Conservation (phyloP, 2,329 filamentous ascomycete genomes). For the Exophiala viscosa region DNA sequence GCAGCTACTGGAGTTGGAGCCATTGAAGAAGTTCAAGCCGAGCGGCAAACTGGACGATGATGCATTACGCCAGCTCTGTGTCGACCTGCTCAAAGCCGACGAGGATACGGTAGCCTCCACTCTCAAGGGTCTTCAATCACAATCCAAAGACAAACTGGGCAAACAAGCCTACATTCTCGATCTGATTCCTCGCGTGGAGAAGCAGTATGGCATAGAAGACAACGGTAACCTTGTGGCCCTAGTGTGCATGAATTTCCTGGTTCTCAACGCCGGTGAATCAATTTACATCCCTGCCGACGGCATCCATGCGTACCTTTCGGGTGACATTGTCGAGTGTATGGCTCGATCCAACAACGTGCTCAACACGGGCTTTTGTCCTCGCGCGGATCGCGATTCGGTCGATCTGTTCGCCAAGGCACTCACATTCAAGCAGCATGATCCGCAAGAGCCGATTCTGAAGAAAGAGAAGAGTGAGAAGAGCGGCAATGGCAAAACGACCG, state of each 20-base stretch:
- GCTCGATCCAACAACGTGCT: conserved; percentile 71
- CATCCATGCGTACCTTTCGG: conserved; percentile 69
- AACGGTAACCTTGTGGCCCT: conserved; percentile 67
- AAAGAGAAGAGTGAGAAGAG: conserved; percentile 50
- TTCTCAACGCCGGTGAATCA: conserved; percentile 61
- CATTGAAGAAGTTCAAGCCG: conserved; percentile 48
- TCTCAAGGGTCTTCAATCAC: conserved; percentile 49
- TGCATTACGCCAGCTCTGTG: conserved; percentile 55
- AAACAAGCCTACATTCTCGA: conserved; percentile 57
- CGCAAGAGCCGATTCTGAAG: conserved; percentile 55
- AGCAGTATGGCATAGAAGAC: conserved; percentile 62
- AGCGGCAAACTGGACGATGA: conserved; percentile 53
- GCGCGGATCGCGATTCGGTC: conserved; percentile 59
- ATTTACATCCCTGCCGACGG: conserved; percentile 70
- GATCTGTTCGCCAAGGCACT: conserved; percentile 62
- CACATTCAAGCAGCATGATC: conserved; percentile 60
- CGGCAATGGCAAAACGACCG: conserved; percentile 56
- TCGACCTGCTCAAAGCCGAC: conserved; percentile 53
- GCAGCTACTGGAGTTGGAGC: conserved; percentile 53
- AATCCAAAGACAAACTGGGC: conserved; percentile 50
- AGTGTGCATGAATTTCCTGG: conserved; percentile 70
- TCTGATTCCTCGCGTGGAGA: conserved; percentile 61
- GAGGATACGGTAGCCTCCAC: conserved; percentile 52
- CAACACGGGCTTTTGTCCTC: conserved; percentile 70
- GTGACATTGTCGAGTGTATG: conserved; percentile 77